Conservation (phyloP, 108 stramenopile species). For the Stephanodiscus minutulus region DNA sequence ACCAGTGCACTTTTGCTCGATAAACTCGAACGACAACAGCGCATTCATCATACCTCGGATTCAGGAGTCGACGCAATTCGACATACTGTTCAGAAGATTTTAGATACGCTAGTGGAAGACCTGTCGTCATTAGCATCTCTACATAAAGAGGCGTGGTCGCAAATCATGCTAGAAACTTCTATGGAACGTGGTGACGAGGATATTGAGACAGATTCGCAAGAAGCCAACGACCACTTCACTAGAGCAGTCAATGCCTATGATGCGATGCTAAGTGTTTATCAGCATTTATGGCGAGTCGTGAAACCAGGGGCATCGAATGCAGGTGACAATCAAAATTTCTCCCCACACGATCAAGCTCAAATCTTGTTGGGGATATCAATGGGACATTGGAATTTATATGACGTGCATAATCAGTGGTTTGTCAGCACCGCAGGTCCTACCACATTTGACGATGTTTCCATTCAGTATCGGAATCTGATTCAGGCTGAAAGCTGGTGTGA, state of each 20-base stretch:
- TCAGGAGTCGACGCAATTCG: not conserved
- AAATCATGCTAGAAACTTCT: not conserved
- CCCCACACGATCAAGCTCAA: not conserved
- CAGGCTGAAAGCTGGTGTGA: not conserved
- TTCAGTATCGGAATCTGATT: not conserved
- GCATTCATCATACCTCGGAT: not conserved
- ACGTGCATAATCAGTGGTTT: not conserved
- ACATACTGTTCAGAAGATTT: not conserved
- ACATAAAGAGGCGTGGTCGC: not conserved
- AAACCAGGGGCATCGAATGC: not conserved
- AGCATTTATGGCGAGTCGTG: not conserved
- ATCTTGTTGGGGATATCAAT: not conserved
- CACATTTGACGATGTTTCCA: not conserved
- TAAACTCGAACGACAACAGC: not conserved
- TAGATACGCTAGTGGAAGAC: not conserved
- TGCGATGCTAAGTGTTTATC: not conserved
- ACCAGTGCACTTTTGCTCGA: not conserved
- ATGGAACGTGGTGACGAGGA: not conserved
- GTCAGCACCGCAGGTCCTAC: not conserved
- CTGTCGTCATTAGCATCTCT: not conserved
- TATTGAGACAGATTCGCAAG: not conserved
- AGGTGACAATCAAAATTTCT: not conserved
- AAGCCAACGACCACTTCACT: not conserved
- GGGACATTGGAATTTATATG: not conserved
- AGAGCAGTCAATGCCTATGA: not conserved